These are phyloP conservation scores for Colletotrichum endophyticum DNA, from an alignment of 2,329 filamentous ascomycete species.

Conservation along the genomic window DNA sequence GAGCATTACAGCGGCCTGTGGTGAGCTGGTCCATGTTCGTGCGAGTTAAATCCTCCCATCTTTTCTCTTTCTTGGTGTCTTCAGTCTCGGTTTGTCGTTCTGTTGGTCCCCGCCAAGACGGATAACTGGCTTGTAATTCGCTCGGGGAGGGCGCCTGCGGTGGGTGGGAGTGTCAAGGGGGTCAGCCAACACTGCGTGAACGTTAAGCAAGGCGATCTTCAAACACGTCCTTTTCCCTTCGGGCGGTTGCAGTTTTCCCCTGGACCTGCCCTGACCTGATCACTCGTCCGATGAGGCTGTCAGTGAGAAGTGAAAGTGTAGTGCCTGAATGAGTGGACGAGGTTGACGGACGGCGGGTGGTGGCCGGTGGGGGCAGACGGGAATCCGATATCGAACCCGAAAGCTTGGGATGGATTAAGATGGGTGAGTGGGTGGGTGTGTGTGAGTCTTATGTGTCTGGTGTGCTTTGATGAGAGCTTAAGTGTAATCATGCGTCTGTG, in stretches of 20 bases:
- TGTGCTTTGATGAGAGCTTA: neutral
- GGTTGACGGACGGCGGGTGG: neutral
- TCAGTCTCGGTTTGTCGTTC: neutral
- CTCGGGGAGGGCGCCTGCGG: neutral
- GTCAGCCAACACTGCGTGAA: neutral
- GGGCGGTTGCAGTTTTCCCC: neutral
- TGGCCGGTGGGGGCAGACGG: neutral
- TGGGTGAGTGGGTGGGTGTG: neutral
- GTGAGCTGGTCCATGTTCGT: neutral
- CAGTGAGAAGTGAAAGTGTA: neutral
- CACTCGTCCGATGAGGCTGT: neutral
- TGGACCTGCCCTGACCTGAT: neutral
- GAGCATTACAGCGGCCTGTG: neutral
- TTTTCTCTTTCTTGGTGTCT: neutral
- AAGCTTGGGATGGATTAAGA: constrained; percentile 2
- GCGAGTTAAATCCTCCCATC: neutral
- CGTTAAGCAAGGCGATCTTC: neutral
- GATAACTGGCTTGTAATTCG: neutral
- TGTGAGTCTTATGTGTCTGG: neutral
- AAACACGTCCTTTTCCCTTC: neutral
- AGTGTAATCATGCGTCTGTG: neutral
- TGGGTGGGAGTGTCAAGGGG: neutral
- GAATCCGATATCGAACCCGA: constrained; percentile 8
- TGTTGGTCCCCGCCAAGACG: neutral
- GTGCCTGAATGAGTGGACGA: neutral